Evolutionary conservation across 1,139 yeast species (phyloP), one percentile per base, ranked within the genome.

Genomic region (Yamadazyma sp.): DNA sequence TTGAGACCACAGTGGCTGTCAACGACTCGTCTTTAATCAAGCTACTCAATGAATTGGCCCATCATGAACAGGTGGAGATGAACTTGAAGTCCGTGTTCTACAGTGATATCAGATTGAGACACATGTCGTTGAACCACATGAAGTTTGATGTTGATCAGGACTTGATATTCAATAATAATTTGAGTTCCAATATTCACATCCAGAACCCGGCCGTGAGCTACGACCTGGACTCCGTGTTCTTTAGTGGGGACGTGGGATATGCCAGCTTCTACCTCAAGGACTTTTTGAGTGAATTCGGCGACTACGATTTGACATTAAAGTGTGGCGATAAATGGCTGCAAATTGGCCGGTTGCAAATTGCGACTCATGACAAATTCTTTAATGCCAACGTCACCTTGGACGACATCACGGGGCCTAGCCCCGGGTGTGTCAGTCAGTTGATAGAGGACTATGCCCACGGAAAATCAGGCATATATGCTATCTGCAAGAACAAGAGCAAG

Each of bases 1-100:
- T 49, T 31, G 42, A 44, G 23, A 44, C 48, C 1, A 39, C 44
- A 7, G 43, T 49, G 6, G 37, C 39, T 11, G 44, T 49, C 2
- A 31, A 40, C 34, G 52, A 49, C 37, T 21, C 35, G 6, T 44
- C 44, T 33, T 23, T 49, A 22, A 48, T 48, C 23, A 33, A 34
- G 23, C 31, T 49, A 8, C 36, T 49, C 15, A 46, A 49, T 31
- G 46, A 48, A 4, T 36, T 49, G 15, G 37, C 47, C 32, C 39
- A 31, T 10, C 16, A 48, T 7, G 50, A 48, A 18, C 40, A 40
- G 10, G 33, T 41, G 18, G 38, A 34, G 21, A 29, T 49, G 10
- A 44, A 45, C 29, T 31, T 49, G n/a, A 38, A 45, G 27, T 30
- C 44, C 14, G 27, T 23, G 28, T 43, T 49, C 21, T 20, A 30